These are phyloP conservation scores for Plasmodium yoelii DNA, from an alignment of 169 alveolate genomes.

Conservation along the genomic window DNA sequence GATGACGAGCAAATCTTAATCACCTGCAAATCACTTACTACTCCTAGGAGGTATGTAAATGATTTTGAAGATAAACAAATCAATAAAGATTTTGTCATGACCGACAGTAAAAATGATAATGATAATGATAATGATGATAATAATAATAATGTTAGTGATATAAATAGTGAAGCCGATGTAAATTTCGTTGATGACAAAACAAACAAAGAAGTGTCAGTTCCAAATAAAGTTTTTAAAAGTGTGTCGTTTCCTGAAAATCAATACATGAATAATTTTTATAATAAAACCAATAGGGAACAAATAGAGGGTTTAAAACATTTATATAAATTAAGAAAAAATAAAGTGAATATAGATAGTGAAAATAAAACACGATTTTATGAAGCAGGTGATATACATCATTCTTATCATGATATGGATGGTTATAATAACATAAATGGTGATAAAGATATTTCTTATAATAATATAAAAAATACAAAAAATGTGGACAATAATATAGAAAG, in stretches of 20 bases:
- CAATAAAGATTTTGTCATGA: too few species aligned
- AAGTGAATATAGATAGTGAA: neutral
- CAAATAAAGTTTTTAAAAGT: neutral
- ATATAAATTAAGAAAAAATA: neutral
- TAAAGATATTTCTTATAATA: neutral
- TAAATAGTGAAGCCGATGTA: neutral
- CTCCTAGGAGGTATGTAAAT: neutral
- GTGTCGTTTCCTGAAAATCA: neutral
- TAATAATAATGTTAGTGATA: neutral
- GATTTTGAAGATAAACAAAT: neutral
- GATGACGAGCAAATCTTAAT: neutral
- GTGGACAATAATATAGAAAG: slow-evolving; percentile 33
- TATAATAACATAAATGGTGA: neutral
- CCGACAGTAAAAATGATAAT: neutral
- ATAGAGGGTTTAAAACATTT: neutral
- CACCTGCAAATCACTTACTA: slow-evolving; percentile 11
- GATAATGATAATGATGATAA: too few species aligned
- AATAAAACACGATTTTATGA: neutral
- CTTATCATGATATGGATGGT: neutral
- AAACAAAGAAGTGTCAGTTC: neutral
- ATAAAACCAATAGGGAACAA: neutral
- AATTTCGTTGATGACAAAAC: neutral
- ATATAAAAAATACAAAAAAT: slow-evolving; percentile 2
- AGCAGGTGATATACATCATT: neutral
- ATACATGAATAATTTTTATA: neutral